Base-by-base conservation (phyloP, 495 filamentous ascomycete genomes). In the Penicillium cataractarum region DNA sequence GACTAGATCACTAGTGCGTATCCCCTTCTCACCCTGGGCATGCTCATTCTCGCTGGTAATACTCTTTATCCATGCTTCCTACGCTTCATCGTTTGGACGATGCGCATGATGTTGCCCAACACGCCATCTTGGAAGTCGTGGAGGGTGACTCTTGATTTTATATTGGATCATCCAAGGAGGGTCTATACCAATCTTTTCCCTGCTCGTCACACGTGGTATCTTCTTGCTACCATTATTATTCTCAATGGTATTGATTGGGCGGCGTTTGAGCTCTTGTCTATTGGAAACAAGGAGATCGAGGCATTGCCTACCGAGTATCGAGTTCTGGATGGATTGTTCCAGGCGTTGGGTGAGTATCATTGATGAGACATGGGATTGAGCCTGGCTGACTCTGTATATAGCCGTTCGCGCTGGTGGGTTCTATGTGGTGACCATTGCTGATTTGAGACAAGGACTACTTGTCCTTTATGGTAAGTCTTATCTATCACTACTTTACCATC, bases 321-420 rank as follows among this genome's bases (percentile, higher is more conserved):
- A 29, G 80, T 91, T 15, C 75, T 96, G 13, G 91, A 91, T 62
- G 93, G 91, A 0, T 77, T 96, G 0, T 96, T 96, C 67, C 92
- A 97, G 73, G 92, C 91, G 10, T 66, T 92, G 39, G 74, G 74
- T 77, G 32, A 26, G 70, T 63, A 50, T 33, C 13, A 2, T n/a
- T 32, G n/a, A 19, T 15, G 4, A 19, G 4, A n/a, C 29, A 8
- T 7, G 7, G 5, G 32, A 35, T 19, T 22, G 35, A 49, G 31
- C 40, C 55, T 66, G 22, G 71, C 49, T 40, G 64, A 58, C 48
- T 39, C 4, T 48, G 21, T 24, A 10, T 56, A 22, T 39, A 75
- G 90, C 91, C 57, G 90, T 96, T 0, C 89, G 92, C 9, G 85
- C 85, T 21, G 92, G 91, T 17, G 93, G 93, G 2, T 96, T 96